phyloP scores from a whole-genome alignment of 345 rosid species.

The Hirschfeldia incana region DNA sequence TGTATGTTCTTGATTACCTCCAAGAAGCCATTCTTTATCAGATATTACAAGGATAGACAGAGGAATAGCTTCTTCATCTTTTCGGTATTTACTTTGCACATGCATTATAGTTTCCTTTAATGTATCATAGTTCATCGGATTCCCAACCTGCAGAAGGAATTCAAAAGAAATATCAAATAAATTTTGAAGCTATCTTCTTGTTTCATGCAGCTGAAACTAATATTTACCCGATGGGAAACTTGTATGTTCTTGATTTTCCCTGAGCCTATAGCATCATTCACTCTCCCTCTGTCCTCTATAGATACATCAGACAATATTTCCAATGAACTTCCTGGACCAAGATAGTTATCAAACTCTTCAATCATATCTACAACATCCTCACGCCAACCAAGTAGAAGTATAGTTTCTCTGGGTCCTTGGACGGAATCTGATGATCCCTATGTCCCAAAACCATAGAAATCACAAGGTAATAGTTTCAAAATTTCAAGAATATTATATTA shows the following conservation, averaged over 20 bases:
- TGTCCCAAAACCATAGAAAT: slow-evolving; percentile 22
- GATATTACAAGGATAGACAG: slow-evolving; percentile 80
- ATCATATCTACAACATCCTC: slow-evolving; percentile 86
- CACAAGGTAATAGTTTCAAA: not conserved
- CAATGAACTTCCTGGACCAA: slow-evolving; percentile 92
- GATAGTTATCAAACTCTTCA: slow-evolving; percentile 91
- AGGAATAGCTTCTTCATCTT: slow-evolving; percentile 53
- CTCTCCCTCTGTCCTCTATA: slow-evolving; percentile 63
- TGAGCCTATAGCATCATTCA: slow-evolving; percentile 43
- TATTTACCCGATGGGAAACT: slow-evolving; percentile 65
- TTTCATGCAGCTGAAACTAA: slow-evolving; percentile 7
- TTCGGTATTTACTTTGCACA: slow-evolving; percentile 53
- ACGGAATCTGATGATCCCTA: slow-evolving; percentile 64
- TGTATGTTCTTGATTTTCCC: slow-evolving; percentile 55
- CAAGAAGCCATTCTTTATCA: slow-evolving; percentile 78
- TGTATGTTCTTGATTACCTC: slow-evolving; percentile 51
- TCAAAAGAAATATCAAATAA: slow-evolving; percentile 17
- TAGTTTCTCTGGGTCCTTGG: slow-evolving; percentile 75
- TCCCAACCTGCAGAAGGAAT: slow-evolving; percentile 63
- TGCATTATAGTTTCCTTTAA: slow-evolving; percentile 62
- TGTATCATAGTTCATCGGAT: slow-evolving; percentile 76
- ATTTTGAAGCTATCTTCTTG: slow-evolving; percentile 7
- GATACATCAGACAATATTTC: slow-evolving; percentile 91
- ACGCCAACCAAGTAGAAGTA: slow-evolving; percentile 97
- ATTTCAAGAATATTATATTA: not conserved